Evolutionary conservation across 495 filamentous ascomycete species (phyloP).

Genomic region (Xylaria curta): DNA sequence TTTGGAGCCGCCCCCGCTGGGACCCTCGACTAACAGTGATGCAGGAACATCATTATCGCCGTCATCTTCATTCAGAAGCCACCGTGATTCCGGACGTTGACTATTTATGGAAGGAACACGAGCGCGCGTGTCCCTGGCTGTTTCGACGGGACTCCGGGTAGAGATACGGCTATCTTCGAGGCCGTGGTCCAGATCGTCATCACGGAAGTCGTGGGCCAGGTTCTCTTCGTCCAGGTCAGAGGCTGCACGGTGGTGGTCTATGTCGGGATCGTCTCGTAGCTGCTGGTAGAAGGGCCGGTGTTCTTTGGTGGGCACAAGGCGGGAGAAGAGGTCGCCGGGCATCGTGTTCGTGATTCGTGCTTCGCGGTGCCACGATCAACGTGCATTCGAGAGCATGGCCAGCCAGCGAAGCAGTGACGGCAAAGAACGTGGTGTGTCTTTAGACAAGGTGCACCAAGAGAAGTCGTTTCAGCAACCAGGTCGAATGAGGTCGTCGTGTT

Average conservation of each 20-base stretch:
- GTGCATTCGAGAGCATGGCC: slow-evolving; percentile 26
- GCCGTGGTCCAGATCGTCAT: slow-evolving; percentile 70
- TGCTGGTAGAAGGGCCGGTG: slow-evolving; percentile 76
- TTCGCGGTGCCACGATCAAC: slow-evolving; percentile 30
- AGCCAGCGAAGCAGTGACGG: not conserved
- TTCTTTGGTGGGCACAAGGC: slow-evolving; percentile 68
- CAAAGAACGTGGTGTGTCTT: not conserved
- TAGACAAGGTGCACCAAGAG: not conserved
- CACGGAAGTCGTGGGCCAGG: slow-evolving; percentile 67
- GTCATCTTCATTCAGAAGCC: slow-evolving; percentile 66
- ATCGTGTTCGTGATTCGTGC: slow-evolving; percentile 50
- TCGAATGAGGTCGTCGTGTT: not conserved
- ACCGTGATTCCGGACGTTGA: slow-evolving; percentile 36
- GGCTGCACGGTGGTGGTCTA: slow-evolving; percentile 73
- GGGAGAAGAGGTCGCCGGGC: slow-evolving; percentile 79
- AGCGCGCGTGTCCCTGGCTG: slow-evolving; percentile 33
- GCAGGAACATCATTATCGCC: slow-evolving; percentile 90
- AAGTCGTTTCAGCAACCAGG: not conserved
- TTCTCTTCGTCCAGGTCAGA: slow-evolving; percentile 74
- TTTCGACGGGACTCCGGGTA: slow-evolving; percentile 56
- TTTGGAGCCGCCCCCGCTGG: slow-evolving; percentile 43
- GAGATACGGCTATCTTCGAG: slow-evolving; percentile 70
- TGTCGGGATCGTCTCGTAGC: slow-evolving; percentile 66
- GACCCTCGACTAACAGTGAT: slow-evolving; percentile 80
- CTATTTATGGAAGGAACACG: slow-evolving; percentile 16